A percentile compares a stretch with the other conserved stretches of the same genome.
Evolutionary conservation across 2,329 filamentous ascomycete genomes (phyloP).

Genomic region (Daldinia sp.): DNA sequence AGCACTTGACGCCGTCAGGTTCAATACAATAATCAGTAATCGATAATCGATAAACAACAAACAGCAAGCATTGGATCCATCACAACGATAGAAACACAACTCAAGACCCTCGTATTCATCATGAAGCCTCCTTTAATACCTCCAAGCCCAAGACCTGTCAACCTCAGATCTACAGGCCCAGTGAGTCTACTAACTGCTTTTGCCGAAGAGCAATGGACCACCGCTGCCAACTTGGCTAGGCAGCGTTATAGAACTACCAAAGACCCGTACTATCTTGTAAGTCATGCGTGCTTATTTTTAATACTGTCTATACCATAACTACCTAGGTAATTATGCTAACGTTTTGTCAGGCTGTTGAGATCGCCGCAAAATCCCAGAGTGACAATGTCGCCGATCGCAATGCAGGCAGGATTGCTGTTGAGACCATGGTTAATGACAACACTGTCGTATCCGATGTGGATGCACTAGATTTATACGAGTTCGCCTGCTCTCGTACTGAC

Average conservation of each 20-base stretch:
- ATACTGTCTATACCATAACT: neutral
- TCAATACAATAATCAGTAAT: too few species aligned
- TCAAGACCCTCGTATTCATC: neutral
- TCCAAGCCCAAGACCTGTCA: constrained; percentile 15
- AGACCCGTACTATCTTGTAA: constrained; percentile 65
- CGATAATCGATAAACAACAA: too few species aligned
- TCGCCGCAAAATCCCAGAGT: constrained; percentile 61
- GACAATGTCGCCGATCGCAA: constrained; percentile 59
- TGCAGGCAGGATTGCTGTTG: constrained; percentile 54
- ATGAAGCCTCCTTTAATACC: constrained; percentile 24
- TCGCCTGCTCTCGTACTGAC: constrained; percentile 56
- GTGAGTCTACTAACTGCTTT: constrained; percentile 64
- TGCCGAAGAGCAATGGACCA: constrained; percentile 61
- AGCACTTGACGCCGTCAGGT: too few species aligned
- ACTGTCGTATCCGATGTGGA: constrained; percentile 59
- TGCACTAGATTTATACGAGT: constrained; percentile 63
- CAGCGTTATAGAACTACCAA: constrained; percentile 59
- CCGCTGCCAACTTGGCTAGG: constrained; percentile 60
- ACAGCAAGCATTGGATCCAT: neutral
- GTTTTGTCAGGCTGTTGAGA: constrained; percentile 42
- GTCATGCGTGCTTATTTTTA: constrained; percentile 20
- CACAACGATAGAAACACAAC: neutral
- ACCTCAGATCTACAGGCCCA: constrained; percentile 29
- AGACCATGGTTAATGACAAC: constrained; percentile 57
- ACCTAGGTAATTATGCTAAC: neutral